Base-by-base conservation (phyloP, 306 rosid genomes). In the Ochetophila trinervis region DNA sequence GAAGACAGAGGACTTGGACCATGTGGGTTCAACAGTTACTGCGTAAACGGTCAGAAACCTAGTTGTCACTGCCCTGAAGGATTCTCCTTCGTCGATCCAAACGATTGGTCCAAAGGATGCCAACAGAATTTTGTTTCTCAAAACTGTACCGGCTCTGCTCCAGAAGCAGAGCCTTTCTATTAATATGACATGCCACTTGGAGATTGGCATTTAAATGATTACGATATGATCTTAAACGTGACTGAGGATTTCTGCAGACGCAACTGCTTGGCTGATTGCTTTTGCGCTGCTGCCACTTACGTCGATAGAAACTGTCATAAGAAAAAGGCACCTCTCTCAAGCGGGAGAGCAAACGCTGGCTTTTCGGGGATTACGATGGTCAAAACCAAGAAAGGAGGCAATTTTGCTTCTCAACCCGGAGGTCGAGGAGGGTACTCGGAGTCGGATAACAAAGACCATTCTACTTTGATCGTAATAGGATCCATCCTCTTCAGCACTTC, bases 311-410 rank as follows among this genome's bases (percentile, higher is more conserved):
- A 72, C 0, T 84, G 86, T 60, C 82, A 84, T 84, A 78, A 75
- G 70, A 82, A 79, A 74, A 78, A 66, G 34, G 17, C 22, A 37
- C 94, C 93, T 22, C 84, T 84, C 40, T 70, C 79, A 16, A 84
- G 79, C 50, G 87, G 89, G 5, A 60, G 7, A 50, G 15, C 24
- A 15, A 79, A 77, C 63, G 34, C 63, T 0, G 20, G 10, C 0
- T 8, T 11, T 0, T 7, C 0, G 0, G 24, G 4, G 40, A 82
- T 69, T 76, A 69, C 77, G 22, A 57, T 79, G 0, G 34, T 79
- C 50, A 83, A 79, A 68, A 73, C 79, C 47, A 81, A 85, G 75
- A 85, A 64, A 34, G 77, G 49, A 18, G 2, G 6, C 51, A 78
- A 68, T 57, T 73, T 79, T 8, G 61, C 83, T 3, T 10, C 53